A percentile compares a stretch with the other conserved stretches of the same genome.
These are phyloP conservation scores for Corylus avellana DNA, from an alignment of 306 rosid species.

Conservation along the genomic window DNA sequence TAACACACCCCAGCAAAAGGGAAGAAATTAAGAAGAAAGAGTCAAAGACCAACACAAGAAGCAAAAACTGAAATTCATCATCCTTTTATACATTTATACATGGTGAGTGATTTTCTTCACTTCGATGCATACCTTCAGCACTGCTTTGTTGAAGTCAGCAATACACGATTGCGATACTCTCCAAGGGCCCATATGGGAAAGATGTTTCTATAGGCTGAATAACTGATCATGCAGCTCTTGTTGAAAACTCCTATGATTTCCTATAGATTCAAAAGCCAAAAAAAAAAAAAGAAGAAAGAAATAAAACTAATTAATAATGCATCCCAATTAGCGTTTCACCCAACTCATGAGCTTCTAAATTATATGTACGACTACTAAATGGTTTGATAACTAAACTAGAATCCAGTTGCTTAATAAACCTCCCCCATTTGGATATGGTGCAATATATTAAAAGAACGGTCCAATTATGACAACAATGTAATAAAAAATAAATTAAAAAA, in stretches of 20 bases:
- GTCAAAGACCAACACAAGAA: no score
- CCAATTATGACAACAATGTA: no score
- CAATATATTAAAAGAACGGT: no score
- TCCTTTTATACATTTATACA: background rate
- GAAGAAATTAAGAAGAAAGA: no score
- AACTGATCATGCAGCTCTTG: constrained; percentile 53
- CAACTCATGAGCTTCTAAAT: background rate
- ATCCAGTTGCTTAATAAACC: background rate
- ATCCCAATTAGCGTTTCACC: background rate
- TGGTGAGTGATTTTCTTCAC: background rate
- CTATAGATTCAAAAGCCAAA: constrained; percentile 8
- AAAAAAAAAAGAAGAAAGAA: background rate
- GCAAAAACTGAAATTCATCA: no score
- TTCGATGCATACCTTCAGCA: background rate
- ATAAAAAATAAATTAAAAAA: no score
- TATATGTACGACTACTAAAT: background rate
- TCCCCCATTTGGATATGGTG: no score
- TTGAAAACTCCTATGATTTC: constrained; percentile 67
- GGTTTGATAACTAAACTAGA: background rate
- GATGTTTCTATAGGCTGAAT: constrained; percentile 61
- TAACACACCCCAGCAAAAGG: no score
- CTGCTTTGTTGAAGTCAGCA: background rate
- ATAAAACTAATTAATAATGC: background rate
- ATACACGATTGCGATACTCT: constrained; percentile 47
- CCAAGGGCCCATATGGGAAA: constrained; percentile 88